Evolutionary conservation across 2,329 filamentous ascomycete genomes (phyloP).

Genomic region (Hypoxylon sp.): DNA sequence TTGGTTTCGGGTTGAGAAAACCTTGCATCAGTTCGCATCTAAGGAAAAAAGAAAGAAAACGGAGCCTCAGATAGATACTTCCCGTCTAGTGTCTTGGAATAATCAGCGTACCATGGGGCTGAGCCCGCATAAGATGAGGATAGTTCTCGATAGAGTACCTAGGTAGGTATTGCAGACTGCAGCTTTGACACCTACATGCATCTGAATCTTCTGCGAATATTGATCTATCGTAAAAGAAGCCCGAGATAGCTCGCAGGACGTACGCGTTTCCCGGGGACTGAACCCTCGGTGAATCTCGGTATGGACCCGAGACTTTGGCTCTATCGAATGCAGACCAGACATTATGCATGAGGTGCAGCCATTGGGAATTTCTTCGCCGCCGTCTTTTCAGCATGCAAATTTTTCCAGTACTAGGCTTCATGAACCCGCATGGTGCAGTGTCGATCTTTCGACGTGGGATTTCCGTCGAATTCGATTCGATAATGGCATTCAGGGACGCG

Average conservation of each 20-base stretch:
- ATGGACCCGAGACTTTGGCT: slow-evolving; percentile 33
- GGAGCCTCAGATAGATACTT: slow-evolving; percentile 21
- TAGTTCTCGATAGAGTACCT: not conserved
- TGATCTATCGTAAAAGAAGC: not conserved
- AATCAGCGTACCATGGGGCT: slow-evolving; percentile 28
- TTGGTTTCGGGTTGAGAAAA: slow-evolving; percentile 15
- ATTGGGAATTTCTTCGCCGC: slow-evolving; percentile 21
- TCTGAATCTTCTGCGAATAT: not conserved
- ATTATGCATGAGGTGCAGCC: slow-evolving; percentile 19
- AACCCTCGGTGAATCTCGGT: slow-evolving; percentile 20
- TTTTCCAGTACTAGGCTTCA: slow-evolving; percentile 12
- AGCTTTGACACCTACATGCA: not conserved
- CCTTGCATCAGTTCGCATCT: slow-evolving; percentile 9
- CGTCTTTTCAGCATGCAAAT: not conserved
- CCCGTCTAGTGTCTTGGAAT: slow-evolving; percentile 33
- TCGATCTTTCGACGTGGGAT: slow-evolving; percentile 25
- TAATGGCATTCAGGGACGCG: slow-evolving; percentile 1
- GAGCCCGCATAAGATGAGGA: slow-evolving; percentile 16
- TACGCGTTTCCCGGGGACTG: slow-evolving; percentile 6
- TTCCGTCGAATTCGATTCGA: not conserved
- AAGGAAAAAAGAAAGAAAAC: slow-evolving; percentile 11
- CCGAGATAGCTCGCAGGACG: not conserved
- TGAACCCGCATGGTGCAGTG: slow-evolving; percentile 27
- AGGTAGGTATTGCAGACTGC: slow-evolving; percentile 16
- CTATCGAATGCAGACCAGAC: slow-evolving; percentile 25